Percentiles rank a stretch among this genome's conserved stretches.
Conservation (phyloP, 2,329 filamentous ascomycete genomes). For the Apiospora pterosperma region DNA sequence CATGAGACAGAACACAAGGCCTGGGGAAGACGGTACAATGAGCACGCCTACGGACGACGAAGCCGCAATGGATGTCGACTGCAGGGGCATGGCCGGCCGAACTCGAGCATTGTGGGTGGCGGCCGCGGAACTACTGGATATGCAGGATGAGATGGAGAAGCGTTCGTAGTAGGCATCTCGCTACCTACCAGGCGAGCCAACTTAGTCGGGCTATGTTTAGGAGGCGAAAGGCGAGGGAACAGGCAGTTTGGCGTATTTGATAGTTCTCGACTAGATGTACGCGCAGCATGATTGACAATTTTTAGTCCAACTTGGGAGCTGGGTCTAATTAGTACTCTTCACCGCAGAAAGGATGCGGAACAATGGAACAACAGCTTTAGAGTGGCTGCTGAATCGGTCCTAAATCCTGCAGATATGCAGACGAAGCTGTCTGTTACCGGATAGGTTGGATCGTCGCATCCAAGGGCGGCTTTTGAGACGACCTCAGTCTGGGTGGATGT, state of each 20-base stretch:
- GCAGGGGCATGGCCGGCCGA: not conserved
- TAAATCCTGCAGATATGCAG: conserved; percentile 1
- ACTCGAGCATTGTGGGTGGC: conserved; percentile 13
- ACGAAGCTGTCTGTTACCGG: too few species aligned
- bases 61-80: not conserved
- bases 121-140: conserved; percentile 14
- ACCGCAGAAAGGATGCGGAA: not conserved
- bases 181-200: not conserved
- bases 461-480: not conserved
- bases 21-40: conserved; percentile 1
- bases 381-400: not conserved
- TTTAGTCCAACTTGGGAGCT: not conserved
- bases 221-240: not conserved
- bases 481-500: not conserved
- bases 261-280: not conserved
- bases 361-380: not conserved
- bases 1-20: conserved; percentile 5
- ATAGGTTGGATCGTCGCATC: not conserved
- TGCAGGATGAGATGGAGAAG: not conserved
- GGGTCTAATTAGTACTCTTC: not conserved
- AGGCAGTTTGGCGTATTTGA: not conserved
- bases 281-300: not conserved
- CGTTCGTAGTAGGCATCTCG: not conserved
- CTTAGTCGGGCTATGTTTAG: not conserved
- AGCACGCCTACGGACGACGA: not conserved